Percentiles rank a stretch among this genome's conserved stretches.
phyloP scores from a whole-genome alignment of 2,329 filamentous ascomycete species.

The Trichophyton simii region DNA sequence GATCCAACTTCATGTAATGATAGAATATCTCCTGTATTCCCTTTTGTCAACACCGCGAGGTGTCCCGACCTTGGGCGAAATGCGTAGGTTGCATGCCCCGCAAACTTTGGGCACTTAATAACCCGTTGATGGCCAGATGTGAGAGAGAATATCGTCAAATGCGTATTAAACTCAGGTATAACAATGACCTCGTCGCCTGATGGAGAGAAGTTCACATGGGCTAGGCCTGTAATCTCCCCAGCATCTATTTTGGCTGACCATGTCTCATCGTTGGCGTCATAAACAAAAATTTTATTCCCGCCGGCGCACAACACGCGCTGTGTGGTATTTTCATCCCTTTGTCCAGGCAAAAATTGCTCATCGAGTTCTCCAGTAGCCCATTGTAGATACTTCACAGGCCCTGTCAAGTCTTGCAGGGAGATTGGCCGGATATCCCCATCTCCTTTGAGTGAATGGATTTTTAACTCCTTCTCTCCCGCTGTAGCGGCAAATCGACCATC shows the following conservation, averaged over 20 bases:
- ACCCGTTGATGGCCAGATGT: constrained; percentile 25
- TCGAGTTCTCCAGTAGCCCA: constrained; percentile 4
- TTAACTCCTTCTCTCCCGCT: not conserved
- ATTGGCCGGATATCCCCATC: constrained; percentile 7
- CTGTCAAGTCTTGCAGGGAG: constrained; percentile 6
- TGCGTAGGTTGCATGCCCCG: constrained; percentile 25
- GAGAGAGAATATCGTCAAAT: constrained; percentile 26
- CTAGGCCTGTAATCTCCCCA: constrained; percentile 25
- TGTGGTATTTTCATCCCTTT: not conserved
- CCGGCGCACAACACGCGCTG: constrained; percentile 25
- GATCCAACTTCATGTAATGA: constrained; percentile 28
- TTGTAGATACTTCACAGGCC: constrained; percentile 6
- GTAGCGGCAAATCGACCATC: constrained; percentile 8
- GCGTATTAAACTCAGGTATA: constrained; percentile 30
- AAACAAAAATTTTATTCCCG: constrained; percentile 25
- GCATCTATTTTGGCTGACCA: constrained; percentile 31
- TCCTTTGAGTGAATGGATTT: not conserved
- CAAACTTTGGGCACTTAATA: constrained; percentile 30
- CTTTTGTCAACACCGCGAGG: constrained; percentile 30
- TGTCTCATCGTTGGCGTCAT: constrained; percentile 26
- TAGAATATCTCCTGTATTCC: constrained; percentile 27
- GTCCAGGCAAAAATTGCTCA: not conserved
- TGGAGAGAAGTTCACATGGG: constrained; percentile 27
- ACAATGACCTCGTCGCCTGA: constrained; percentile 27
- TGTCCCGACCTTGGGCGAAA: constrained; percentile 31